phyloP scores from a whole-genome alignment of 2,329 filamentous ascomycete genomes.

The Pestalotiopsis sp. region DNA sequence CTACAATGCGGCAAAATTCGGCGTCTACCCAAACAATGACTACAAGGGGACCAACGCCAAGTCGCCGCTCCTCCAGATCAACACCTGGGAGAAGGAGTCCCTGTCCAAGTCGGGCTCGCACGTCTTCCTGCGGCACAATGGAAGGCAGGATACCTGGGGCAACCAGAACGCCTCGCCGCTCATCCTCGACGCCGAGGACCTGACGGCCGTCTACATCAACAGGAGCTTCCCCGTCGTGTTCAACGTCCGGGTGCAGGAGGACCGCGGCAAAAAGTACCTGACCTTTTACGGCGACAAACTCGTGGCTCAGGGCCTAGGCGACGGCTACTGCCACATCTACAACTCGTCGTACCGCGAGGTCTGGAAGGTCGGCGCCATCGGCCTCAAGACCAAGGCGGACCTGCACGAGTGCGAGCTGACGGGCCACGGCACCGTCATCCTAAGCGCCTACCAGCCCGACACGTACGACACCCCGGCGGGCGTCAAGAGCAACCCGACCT shows the following conservation, averaged over 20 bases:
- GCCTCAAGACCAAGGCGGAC: conserved; percentile 18
- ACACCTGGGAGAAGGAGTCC: conserved; percentile 20
- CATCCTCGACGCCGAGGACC: conserved; percentile 21
- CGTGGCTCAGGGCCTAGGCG: conserved; percentile 18
- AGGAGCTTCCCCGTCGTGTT: conserved; percentile 23
- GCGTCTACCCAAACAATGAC: conserved; percentile 19
- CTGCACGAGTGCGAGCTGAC: conserved; percentile 20
- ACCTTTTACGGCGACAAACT: conserved; percentile 24
- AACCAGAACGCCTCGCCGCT: conserved; percentile 19
- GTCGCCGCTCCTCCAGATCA: conserved; percentile 22
- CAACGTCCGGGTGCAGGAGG: conserved; percentile 23
- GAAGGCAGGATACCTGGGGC: conserved; percentile 11
- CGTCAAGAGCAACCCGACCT: not conserved
- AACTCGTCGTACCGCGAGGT: conserved; percentile 21
- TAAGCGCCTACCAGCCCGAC: conserved; percentile 16
- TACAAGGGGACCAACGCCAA: conserved; percentile 20
- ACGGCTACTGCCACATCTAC: conserved; percentile 23
- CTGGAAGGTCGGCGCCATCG: conserved; percentile 19
- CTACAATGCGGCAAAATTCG: conserved; percentile 21
- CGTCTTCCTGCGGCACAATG: conserved; percentile 25
- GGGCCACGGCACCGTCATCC: conserved; percentile 17
- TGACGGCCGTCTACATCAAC: conserved; percentile 24
- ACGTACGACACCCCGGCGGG: not conserved
- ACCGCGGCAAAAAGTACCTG: conserved; percentile 22
- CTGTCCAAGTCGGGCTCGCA: conserved; percentile 22